phyloP scores from a whole-genome alignment of 2,329 filamentous ascomycete genomes.

The Zymoseptoria pseudotritici region DNA sequence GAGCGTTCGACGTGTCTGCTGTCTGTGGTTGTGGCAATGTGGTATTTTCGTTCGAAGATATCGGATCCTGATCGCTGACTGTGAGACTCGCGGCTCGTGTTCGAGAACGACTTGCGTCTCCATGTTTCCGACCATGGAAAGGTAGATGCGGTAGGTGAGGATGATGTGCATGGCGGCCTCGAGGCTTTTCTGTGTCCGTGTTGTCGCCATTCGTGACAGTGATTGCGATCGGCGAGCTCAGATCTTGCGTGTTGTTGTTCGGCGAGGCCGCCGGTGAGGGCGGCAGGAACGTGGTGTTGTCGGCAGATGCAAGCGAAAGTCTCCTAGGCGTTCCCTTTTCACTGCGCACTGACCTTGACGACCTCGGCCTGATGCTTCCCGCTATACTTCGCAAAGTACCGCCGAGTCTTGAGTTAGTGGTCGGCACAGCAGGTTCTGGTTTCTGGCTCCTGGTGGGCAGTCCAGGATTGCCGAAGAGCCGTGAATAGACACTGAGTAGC shows the following conservation, averaged over 20 bases:
- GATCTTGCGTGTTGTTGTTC: conserved; percentile 10
- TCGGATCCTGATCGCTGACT: conserved; percentile 5
- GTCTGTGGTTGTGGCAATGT: neutral
- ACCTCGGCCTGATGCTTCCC: conserved; percentile 62
- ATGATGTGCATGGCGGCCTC: conserved; percentile 29
- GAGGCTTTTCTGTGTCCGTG: conserved; percentile 28
- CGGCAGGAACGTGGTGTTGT: conserved; percentile 15
- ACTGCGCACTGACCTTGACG: conserved; percentile 31
- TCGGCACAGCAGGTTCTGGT: conserved; percentile 43
- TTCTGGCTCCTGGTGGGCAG: conserved; percentile 24
- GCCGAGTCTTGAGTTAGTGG: conserved; percentile 21
- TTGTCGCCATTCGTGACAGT: conserved; percentile 64
- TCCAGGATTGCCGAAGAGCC: conserved; percentile 64
- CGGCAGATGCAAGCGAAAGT: conserved; percentile 12
- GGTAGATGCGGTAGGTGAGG: conserved; percentile 31
- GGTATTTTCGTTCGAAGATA: conserved; percentile 12
- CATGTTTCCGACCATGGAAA: conserved; percentile 17
- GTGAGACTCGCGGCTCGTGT: conserved; percentile 10
- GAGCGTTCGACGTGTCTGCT: conserved; percentile 7
- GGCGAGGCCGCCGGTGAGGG: conserved; percentile 10
- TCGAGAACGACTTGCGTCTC: neutral
- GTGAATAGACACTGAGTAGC: conserved; percentile 70
- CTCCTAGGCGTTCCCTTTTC: conserved; percentile 31
- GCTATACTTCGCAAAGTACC: conserved; percentile 46
- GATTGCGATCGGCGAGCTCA: conserved; percentile 52